Evolutionary conservation across 2,329 filamentous ascomycete genomes (phyloP), one percentile per base, ranked within the genome.

Genomic region (Phaeoacremonium minimum): DNA sequence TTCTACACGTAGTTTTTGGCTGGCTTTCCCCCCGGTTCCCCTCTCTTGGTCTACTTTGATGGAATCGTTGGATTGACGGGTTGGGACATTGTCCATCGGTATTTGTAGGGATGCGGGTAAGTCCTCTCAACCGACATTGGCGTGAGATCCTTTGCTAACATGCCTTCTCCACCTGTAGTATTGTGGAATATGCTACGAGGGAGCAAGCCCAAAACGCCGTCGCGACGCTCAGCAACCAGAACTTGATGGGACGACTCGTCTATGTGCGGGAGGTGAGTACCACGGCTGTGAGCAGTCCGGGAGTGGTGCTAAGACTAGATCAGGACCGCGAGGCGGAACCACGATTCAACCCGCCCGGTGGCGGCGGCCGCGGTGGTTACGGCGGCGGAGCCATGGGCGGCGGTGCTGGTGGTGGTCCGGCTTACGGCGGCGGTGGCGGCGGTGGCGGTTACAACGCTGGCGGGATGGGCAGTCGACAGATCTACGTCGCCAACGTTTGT

Each of bases 181-280:
- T 98, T 87, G 93, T 98, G 84, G 93, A 98, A 85, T 98, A 98
- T 83, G 90, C 90, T 66, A 96, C 91, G 57, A 87, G 90, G 81
- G 93, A 98, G 61, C 89, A 98, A 85, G 93, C 93, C 62, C 93
- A 97, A 68, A 85, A 88, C 66, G 93, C 93, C 60, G 93, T 98
- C 71, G 84, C 87, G 66, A 93, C 89, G 61, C 86, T 98, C 69
- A 96, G 90, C 80, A 98, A 98, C 73, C 91, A 96, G 69, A 96
- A 94, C 64, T 75, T 98, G 44, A 97, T 97, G 91, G 93, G 93
- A 42, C 84, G 93, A 65, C 85, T 98, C 54, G 89, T 98, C 62
- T 98, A 98, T 64, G 93, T 98, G 63, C 86, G 93, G 68, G 93
- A 98, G 78, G 90, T 94, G 76, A 55, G 71, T 58, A 33, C 11